Evolutionary conservation across 805 yeast species (phyloP).

Genomic region (Candida multigemmis): DNA sequence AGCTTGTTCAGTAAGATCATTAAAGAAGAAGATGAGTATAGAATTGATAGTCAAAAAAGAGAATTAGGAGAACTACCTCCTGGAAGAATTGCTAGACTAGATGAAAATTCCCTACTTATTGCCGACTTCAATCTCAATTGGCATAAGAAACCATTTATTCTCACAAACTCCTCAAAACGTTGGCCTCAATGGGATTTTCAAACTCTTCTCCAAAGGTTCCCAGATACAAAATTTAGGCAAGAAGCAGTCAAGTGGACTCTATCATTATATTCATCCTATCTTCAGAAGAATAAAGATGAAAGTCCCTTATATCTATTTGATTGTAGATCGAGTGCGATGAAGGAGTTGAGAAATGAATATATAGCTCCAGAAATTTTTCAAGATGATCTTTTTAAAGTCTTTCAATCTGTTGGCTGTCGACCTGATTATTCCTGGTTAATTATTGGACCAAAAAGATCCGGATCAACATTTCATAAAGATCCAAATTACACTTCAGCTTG

Average conservation of each 20-base stretch:
- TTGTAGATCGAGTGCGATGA: conserved; percentile 65
- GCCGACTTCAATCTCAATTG: conserved; percentile 38
- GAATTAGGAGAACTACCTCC: conserved; percentile 11
- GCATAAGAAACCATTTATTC: conserved; percentile 57
- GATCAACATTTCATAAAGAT: conserved; percentile 88
- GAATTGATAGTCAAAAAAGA: conserved; percentile 9
- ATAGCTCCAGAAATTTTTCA: conserved; percentile 44
- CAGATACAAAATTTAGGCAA: conserved; percentile 62
- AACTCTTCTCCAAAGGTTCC: conserved; percentile 42
- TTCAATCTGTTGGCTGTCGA: conserved; percentile 35
- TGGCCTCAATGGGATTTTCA: conserved; percentile 65
- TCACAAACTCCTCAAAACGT: conserved; percentile 26
- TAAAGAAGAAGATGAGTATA: conserved; percentile 31
- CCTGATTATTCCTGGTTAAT: conserved; percentile 95
- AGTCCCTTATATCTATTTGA: conserved; percentile 83
- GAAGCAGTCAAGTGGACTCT: conserved; percentile 82
- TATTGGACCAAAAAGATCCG: conserved; percentile 72
- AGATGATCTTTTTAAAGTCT: conserved; percentile 52
- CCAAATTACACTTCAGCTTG: conserved; percentile 89
- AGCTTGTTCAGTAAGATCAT: conserved; percentile 40
- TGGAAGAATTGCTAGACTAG: conserved; percentile 46
- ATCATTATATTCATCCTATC: conserved; percentile 50
- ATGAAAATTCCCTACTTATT: conserved; percentile 32
- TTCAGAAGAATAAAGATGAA: conserved; percentile 60
- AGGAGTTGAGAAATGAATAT: conserved; percentile 44